phyloP scores from a whole-genome alignment of 495 filamentous ascomycete species.

The Halenospora varia region DNA sequence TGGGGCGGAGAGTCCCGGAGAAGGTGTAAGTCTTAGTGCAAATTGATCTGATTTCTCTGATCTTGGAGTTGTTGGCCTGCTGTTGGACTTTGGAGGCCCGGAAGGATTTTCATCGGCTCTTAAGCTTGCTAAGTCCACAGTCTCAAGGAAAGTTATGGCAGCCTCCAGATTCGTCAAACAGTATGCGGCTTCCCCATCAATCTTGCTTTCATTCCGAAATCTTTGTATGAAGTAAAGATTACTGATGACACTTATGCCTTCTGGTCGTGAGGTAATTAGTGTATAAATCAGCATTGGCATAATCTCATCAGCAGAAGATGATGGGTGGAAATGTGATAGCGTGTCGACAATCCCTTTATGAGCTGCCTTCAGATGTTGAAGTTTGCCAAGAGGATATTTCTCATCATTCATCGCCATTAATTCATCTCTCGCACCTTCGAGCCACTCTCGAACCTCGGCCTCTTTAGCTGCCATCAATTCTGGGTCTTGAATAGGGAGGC shows the following conservation, averaged over 20 bases:
- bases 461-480: conserved; percentile 52
- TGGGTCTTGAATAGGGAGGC: conserved; percentile 38
- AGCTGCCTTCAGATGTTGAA: conserved; percentile 79
- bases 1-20: conserved; percentile 19
- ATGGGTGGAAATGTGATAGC: conserved; percentile 69
- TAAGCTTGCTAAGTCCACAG: conserved; percentile 88
- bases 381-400: conserved; percentile 84
- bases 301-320: conserved; percentile 94
- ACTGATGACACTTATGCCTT: conserved; percentile 85
- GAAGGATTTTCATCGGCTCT: conserved; percentile 70
- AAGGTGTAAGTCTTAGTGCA: conserved; percentile 31
- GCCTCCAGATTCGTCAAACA: conserved; percentile 96
- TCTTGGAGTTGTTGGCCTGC: conserved; percentile 48
- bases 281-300: conserved; percentile 95
- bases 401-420: conserved; percentile 82
- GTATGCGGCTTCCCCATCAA: conserved; percentile 92
- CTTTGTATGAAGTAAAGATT: conserved; percentile 91
- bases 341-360: conserved; percentile 96
- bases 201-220: conserved; percentile 80
- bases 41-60: conserved; percentile 21
- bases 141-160: conserved; percentile 93
- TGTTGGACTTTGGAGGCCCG: conserved; percentile 55
- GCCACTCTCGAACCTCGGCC: conserved; percentile 64
- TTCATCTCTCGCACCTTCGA: conserved; percentile 69
- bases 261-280: conserved; percentile 83